Base-by-base conservation (phyloP, 352 stramenopile genomes). In the Pythium apleroticum region DNA sequence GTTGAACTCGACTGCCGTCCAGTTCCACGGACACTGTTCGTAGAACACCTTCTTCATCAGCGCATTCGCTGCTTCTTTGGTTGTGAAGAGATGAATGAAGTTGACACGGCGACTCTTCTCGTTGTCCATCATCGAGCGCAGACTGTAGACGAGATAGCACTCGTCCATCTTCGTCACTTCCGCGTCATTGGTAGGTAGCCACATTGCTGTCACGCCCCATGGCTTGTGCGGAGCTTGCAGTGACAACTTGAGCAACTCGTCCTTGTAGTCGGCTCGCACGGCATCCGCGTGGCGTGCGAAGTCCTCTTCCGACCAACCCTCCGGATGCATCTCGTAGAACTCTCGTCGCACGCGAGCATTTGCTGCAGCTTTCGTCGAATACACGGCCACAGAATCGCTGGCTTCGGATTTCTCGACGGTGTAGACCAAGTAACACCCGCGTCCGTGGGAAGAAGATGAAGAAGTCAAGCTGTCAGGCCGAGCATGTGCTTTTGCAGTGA, bases 321-420 rank as follows among this genome's bases (percentile, higher is more conserved):
- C 24, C 11, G 46, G 46, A 35, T 54, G 46, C 22, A n/a, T 22
- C 10, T 54, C 46, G 46, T 54, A 54, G 14, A 54, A 54, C 46
- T 31, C 25, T 5, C 35, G 24, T 10, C 46, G 46, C 11, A 54
- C 46, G 11, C 46, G 46, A 6, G 22, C 24, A 12, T 54, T 54
- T 7, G 43, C 43, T 6, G 19, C 43, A 14, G n/a, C 43, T 28
- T 27, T 50, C 43, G 37, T 50, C n/a, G n/a, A 50, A 5, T 27
- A 50, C 8, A 50, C n/a, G 4, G 5, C 43, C n/a, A 50, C 43
- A 14, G 19, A 5, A 17, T 22, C 43, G 20, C 10, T 27, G 6
- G 43, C 33, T 41, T 41, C n/a, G 1, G 19, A 50, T 27, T 6
- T 15, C n/a, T 50, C 41, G 41, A 49, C 12, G 5, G 17, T 27